phyloP scores from a whole-genome alignment of 208 protist species.

The Crithidia fasciculata region DNA sequence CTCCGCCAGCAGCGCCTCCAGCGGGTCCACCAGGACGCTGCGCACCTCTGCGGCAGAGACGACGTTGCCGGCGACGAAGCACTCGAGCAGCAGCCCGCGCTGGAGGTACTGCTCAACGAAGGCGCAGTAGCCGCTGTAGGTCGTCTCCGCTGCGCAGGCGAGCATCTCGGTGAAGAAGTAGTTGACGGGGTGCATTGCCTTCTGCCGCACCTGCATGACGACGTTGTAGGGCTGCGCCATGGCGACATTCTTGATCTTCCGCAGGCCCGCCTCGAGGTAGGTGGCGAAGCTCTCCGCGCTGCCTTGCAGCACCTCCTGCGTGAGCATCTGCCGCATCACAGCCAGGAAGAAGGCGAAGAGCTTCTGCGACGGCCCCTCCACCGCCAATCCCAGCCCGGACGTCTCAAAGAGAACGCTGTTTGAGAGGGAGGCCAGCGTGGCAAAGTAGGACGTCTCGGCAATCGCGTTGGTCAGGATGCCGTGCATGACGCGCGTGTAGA shows the following conservation, averaged over 20 bases:
- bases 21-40: conserved; percentile 21
- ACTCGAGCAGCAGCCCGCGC: conserved; percentile 65
- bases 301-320: conserved; percentile 23
- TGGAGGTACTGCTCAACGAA: conserved; percentile 62
- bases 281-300: conserved; percentile 49
- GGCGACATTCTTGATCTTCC: conserved; percentile 30
- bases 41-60: conserved; percentile 39
- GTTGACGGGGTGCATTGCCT: conserved; percentile 28
- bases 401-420: conserved; percentile 35
- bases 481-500: conserved; percentile 71
- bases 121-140: conserved; percentile 53
- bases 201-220: conserved; percentile 29
- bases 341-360: conserved; percentile 54
- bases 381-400: conserved; percentile 46
- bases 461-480: conserved; percentile 48
- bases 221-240: conserved; percentile 58
- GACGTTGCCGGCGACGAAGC: conserved; percentile 70
- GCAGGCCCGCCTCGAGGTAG: conserved; percentile 49
- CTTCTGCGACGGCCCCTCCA: conserved; percentile 65
- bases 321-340: conserved; percentile 39
- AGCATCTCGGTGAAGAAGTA: conserved; percentile 70
- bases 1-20: conserved; percentile 41
- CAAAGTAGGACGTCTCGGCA: conserved; percentile 71
- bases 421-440: conserved; percentile 58
- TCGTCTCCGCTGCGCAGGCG: conserved; percentile 28